A percentile compares a stretch with the other conserved stretches of the same genome.
These are phyloP conservation scores for Hymenotorrendiella dingleyae DNA, from an alignment of 2,329 filamentous ascomycete genomes.

Conservation along the genomic window DNA sequence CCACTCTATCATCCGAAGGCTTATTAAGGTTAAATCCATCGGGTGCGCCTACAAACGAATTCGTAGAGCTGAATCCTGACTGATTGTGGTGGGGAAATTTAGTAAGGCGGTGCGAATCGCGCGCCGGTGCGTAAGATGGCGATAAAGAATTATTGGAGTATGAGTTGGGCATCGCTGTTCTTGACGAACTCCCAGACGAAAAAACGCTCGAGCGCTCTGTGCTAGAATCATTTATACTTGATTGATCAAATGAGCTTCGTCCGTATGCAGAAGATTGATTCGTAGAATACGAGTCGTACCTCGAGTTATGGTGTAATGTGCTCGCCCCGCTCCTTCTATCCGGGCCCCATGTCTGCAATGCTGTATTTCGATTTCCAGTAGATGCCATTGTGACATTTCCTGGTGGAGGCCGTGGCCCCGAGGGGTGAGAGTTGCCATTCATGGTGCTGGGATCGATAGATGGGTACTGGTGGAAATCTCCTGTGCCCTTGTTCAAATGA, in stretches of 20 bases:
- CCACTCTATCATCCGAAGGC: conserved; percentile 73
- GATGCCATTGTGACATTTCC: conserved; percentile 66
- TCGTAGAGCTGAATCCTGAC: conserved; percentile 19
- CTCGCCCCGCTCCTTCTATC: conserved; percentile 48
- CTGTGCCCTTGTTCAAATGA: conserved; percentile 70
- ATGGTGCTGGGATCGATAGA: conserved; percentile 53
- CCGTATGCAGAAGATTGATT: conserved; percentile 26
- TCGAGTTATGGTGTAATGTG: conserved; percentile 46
- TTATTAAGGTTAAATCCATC: conserved; percentile 56
- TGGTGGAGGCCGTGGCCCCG: conserved; percentile 55
- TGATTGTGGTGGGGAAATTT: conserved; percentile 39
- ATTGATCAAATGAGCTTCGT: conserved; percentile 54
- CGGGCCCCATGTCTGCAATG: conserved; percentile 73
- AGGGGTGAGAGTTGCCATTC: conserved; percentile 48
- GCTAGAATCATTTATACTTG: conserved; percentile 58
- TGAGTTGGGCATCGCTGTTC: conserved; percentile 47
- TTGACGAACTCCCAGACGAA: conserved; percentile 48
- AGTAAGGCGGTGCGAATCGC: conserved; percentile 52
- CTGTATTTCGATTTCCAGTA: conserved; percentile 61
- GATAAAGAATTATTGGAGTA: conserved; percentile 48
- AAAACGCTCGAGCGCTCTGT: conserved; percentile 51
- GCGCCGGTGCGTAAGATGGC: conserved; percentile 21
- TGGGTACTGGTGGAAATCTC: conserved; percentile 88
- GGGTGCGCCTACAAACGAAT: conserved; percentile 11
- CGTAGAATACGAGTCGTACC: conserved; percentile 58